These are phyloP conservation scores for Boletus smithii DNA, from an alignment of 1,284 basidiomycete species.

Conservation along the genomic window DNA sequence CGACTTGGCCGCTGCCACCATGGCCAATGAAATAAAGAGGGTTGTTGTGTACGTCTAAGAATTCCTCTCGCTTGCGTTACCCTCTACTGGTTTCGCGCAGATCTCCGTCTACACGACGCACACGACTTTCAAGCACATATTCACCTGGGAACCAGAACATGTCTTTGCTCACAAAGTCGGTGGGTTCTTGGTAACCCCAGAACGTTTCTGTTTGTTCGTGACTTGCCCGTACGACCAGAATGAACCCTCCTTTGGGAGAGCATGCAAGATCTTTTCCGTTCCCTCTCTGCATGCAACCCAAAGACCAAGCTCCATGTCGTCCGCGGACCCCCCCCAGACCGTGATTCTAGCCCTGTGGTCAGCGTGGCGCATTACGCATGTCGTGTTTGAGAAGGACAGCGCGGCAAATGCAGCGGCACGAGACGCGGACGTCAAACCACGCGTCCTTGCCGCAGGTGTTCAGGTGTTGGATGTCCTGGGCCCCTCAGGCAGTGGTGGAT, in stretches of 20 bases:
- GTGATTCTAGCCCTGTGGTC: too few relatives aligned
- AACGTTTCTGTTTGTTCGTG: constrained; percentile 6
- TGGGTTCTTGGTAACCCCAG: constrained; percentile 3
- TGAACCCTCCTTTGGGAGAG: constrained; percentile 37
- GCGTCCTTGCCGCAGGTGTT: constrained; percentile 8
- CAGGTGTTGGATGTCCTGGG: constrained; percentile 3
- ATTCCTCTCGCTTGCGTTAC: constrained; percentile 27
- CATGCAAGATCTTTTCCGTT: constrained; percentile 31
- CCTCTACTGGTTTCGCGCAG: constrained; percentile 48
- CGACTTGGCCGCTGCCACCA: not conserved
- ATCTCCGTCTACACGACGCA: constrained; percentile 39
- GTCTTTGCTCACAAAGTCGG: constrained; percentile 2
- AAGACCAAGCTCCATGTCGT: constrained; percentile 32
- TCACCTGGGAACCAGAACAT: not conserved
- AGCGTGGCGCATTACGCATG: constrained; percentile 45
- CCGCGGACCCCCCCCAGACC: constrained; percentile 41
- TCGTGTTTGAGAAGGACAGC: constrained; percentile 40
- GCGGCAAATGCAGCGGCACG: too few relatives aligned
- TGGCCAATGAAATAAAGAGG: not conserved
- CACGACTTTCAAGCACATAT: constrained; percentile 1
- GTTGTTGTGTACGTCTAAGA: too few relatives aligned
- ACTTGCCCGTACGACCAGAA: constrained; percentile 10
- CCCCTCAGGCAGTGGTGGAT: constrained; percentile 1
- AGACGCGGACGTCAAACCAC: too few relatives aligned
- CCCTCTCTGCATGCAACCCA: constrained; percentile 3